Base-by-base conservation (phyloP, 2,329 filamentous ascomycete species). In the Esteya vermicola region DNA sequence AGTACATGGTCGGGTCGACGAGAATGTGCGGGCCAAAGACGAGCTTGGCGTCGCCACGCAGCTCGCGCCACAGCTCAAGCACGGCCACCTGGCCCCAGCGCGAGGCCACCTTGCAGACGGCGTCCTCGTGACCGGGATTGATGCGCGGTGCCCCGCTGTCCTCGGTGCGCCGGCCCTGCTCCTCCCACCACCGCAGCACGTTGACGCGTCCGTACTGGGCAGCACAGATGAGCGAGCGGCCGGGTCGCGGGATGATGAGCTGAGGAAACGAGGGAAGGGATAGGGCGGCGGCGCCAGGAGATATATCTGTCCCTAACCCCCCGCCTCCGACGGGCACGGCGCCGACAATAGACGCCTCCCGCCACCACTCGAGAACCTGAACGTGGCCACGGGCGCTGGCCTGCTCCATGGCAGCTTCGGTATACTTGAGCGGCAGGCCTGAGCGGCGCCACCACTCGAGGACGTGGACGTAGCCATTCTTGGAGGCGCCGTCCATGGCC, bases 301-400 rank as follows among this genome's bases (percentile, higher is more conserved):
- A n/a, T n/a, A n/a, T n/a, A n/a, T n/a, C n/a, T n/a, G n/a, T n/a
- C n/a, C n/a, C n/a, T n/a, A n/a, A n/a, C n/a, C n/a, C n/a, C n/a
- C n/a, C n/a, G n/a, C n/a, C n/a, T n/a, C n/a, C n/a, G n/a, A n/a
- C n/a, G n/a, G n/a, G n/a, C n/a, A n/a, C 27, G 28, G 36, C n/a
- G 28, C 33, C 35, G 9, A 8, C 26, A 26, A 19, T 25, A 20
- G 39, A 30, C 16, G 79, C 77, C 44, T 80, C 72, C 50, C 84
- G 83, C 89, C 89, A 96, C 89, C 89, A 96, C 51, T 93, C 81
- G 2, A 96, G 70, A 1, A 95, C 85, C 7, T 76, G 64, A n/a
- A 94, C 68, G 48, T 91, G 82, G 8, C 88, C 86, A 52, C 85
- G 81, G 4, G 78, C 78, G 43, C 81, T 89, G 23, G 89, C 88